Evolutionary conservation across 768 basidiomycete species (phyloP), one percentile per base, ranked within the genome.

Genomic region (Lactarius sanguifluus): DNA sequence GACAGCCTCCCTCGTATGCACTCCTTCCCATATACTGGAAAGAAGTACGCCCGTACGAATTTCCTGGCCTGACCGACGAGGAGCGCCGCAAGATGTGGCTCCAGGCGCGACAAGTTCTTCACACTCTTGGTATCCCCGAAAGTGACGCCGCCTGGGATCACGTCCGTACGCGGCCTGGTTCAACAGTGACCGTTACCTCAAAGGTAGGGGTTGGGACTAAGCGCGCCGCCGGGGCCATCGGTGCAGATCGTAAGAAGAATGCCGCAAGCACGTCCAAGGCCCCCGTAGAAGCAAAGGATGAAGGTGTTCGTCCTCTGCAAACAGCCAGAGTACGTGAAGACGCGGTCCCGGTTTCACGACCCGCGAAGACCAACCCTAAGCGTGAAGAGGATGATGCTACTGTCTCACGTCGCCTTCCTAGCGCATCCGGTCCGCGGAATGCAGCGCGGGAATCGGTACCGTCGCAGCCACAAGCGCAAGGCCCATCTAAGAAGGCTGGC

Each of bases 21-120:
- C 83, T 91, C 66, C 88, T 85, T 68, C 76, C 80, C 28, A 72
- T 75, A 23, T 77, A 83, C 3, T 92, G 90, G 89, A 79, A 79
- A 40, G 86, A 91, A 71, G 86, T 91, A 30, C 85, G 88, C 7
- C 90, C 90, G 0, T 86, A 81, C 64, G 87, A 86, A 67, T 89
- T 83, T 81, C 77, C 80, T 0, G 78, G 77, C 34, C 77, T 88
- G 32, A 77, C 78, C 3, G 82, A 83, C 34, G 58, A 76, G 2
- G 83, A 86, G 55, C 81, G 83, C 5, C 77, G 76, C 9, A 71
- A 66, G n/a, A 77, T 91, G 74, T 80, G 84, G 9, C 81, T 83
- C 47, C 77, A 79, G 34, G 87, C 85, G 1, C 81, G 86, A 56
- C 68, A 76, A 18, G 81, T 77, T 0, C 80, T 88, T 71, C 77